Base-by-base conservation (phyloP, 2,329 filamentous ascomycete species). In the Amauroascus niger region DNA sequence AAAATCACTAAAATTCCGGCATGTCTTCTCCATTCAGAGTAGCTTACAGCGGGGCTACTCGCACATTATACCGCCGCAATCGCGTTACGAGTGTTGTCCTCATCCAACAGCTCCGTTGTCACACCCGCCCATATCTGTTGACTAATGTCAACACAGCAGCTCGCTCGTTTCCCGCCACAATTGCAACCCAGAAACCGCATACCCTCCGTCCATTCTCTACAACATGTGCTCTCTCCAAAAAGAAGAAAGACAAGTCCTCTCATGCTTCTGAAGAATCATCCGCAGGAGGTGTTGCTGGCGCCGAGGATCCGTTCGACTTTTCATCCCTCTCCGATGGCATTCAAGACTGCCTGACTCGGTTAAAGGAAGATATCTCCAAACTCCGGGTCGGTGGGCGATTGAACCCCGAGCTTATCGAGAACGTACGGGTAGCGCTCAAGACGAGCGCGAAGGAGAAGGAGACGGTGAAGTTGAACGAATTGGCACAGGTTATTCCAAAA, bases 401-500 rank as follows among this genome's bases (percentile, higher is more conserved):
- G 63, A 84, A 83, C 57, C 78, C 80, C 0, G 77, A 82, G 46
- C 65, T 77, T 1, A 71, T 87, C 28, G 83, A 86, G 66, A 71
- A 68, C 18, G 61, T 87, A 51, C 75, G 76, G 35, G 82, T 87
- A n/a, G 71, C 76, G 48, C 61, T 83, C 46, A 79, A 82, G 69
- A 72, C 49, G 76, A 78, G 20, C 77, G 7, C 41, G 44, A 67
- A 67, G 18, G 61, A 52, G 20, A 79, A 77, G 55, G 71, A 78
- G 55, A 77, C 68, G 1, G 73, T 79, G 47, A 74, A 71, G 57
- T 61, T 87, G 49, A 75, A 77, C 8, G 82, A 86, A 63, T 63
- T 87, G 54, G 83, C 82, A 2, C 83, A 85, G 63, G 80, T 87
- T 14, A 72, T 86, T 37, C 80, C 81, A 0, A 82, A 83, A 61